Conservation (phyloP, 1,139 yeast genomes). For the Kodamaea alishanica region DNA sequence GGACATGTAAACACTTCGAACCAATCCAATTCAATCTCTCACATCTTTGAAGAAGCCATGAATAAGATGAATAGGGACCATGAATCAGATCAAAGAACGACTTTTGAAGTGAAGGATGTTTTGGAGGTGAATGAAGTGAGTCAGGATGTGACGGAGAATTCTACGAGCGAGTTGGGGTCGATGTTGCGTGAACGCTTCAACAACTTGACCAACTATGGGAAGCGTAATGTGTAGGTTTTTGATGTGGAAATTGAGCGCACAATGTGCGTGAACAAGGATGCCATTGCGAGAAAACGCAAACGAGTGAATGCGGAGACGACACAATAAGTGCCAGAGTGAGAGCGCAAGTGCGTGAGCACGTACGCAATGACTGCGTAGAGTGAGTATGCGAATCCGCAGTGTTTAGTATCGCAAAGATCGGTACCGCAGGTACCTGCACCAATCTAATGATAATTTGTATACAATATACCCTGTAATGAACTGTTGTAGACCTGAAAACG, state of each 20-base stretch:
- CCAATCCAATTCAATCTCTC: constrained; percentile 27
- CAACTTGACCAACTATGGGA: constrained; percentile 17
- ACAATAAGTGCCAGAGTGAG: too few species aligned
- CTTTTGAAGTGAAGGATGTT: constrained; percentile 11
- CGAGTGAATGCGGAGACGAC: too few species aligned
- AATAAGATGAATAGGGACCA: constrained; percentile 11
- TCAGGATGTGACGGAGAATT: constrained; percentile 21
- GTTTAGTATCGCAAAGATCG: too few species aligned
- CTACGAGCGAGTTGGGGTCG: constrained; percentile 33
- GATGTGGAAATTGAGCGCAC: background rate
- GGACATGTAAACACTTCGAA: constrained; percentile 21
- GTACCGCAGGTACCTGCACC: too few species aligned
- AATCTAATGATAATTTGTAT: too few species aligned
- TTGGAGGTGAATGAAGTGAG: constrained; percentile 13
- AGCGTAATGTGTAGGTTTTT: background rate
- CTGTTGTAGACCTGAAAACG: too few species aligned
- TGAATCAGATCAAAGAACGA: constrained; percentile 3
- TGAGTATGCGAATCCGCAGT: too few species aligned
- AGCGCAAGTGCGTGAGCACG: too few species aligned
- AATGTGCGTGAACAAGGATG: too few species aligned
- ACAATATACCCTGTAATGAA: too few species aligned
- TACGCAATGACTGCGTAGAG: too few species aligned
- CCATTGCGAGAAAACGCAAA: too few species aligned
- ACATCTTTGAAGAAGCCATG: constrained; percentile 30
- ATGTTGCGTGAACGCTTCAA: constrained; percentile 28